phyloP scores from a whole-genome alignment of 768 basidiomycete genomes.

The Agrocybe pediades region DNA sequence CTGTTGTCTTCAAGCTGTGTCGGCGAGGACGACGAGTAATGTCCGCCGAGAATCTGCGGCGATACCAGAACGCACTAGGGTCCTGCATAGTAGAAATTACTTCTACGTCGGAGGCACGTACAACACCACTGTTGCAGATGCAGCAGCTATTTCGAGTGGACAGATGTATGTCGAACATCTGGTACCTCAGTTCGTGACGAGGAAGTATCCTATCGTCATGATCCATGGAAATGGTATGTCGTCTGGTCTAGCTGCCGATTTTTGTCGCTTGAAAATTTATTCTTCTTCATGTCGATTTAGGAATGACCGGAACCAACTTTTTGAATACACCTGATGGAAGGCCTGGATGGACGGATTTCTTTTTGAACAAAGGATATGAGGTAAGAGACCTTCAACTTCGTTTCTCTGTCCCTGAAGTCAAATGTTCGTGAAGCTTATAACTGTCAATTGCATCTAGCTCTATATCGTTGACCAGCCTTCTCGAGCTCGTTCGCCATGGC shows the following conservation, averaged over 20 bases:
- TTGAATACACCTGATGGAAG: constrained; percentile 57
- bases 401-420: neutral
- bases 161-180: constrained; percentile 59
- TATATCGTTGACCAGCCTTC: constrained; percentile 50
- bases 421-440: neutral
- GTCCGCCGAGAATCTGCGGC: neutral
- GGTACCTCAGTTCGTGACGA: constrained; percentile 38
- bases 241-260: neutral
- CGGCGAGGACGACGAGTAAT: neutral
- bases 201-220: constrained; percentile 43
- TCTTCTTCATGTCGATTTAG: constrained; percentile 17
- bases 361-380: constrained; percentile 51
- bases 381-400: constrained; percentile 28
- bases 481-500: constrained; percentile 48
- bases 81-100: constrained; percentile 44
- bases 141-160: constrained; percentile 34
- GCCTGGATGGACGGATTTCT: constrained; percentile 58
- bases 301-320: constrained; percentile 55
- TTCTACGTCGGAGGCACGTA: constrained; percentile 52
- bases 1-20: neutral
- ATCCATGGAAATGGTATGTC: constrained; percentile 47
- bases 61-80: neutral
- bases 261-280: neutral
- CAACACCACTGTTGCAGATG: constrained; percentile 21
- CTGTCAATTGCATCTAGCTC: constrained; percentile 24